Evolutionary conservation across 2,329 filamentous ascomycete genomes (phyloP).

Genomic region (Colletotrichum limetticola): DNA sequence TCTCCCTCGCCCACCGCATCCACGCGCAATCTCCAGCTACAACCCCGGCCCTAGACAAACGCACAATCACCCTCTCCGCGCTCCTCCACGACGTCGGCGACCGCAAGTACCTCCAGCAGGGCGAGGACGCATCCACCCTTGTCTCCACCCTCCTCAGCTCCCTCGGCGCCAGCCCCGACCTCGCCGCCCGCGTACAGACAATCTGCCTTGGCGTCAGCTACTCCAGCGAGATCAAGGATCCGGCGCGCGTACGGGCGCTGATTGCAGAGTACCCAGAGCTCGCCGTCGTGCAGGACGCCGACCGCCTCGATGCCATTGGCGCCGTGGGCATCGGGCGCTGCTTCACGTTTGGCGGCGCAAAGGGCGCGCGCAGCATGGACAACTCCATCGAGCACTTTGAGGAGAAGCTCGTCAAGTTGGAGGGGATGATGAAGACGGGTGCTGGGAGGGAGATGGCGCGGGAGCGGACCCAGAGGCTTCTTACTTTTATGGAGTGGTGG

Average conservation of each 20-base stretch:
- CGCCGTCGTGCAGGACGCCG: constrained; percentile 90
- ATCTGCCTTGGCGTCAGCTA: constrained; percentile 85
- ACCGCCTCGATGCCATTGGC: constrained; percentile 90
- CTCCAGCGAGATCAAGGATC: constrained; percentile 76
- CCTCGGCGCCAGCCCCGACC: constrained; percentile 63
- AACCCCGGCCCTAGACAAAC: constrained; percentile 53
- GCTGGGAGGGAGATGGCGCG: constrained; percentile 63
- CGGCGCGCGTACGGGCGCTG: constrained; percentile 67
- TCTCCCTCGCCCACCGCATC: constrained; percentile 76
- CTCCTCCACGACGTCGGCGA: constrained; percentile 92
- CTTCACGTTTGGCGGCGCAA: constrained; percentile 81
- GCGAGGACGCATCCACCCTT: constrained; percentile 66
- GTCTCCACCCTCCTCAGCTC: constrained; percentile 65
- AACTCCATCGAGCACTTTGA: constrained; percentile 80
- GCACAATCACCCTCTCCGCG: constrained; percentile 74
- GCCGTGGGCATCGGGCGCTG: constrained; percentile 84
- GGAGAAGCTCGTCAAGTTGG: constrained; percentile 77
- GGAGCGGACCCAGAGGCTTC: constrained; percentile 64
- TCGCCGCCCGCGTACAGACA: constrained; percentile 75
- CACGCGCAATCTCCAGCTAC: constrained; percentile 41
- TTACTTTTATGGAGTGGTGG: constrained; percentile 68
- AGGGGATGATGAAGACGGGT: constrained; percentile 72
- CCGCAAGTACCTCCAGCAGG: constrained; percentile 77
- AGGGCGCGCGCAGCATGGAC: constrained; percentile 62
- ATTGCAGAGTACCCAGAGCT: constrained; percentile 77